Evolutionary conservation across 2,329 filamentous ascomycete genomes (phyloP), one percentile per base, ranked within the genome.

Genomic region (Fusarium veterinarium): DNA sequence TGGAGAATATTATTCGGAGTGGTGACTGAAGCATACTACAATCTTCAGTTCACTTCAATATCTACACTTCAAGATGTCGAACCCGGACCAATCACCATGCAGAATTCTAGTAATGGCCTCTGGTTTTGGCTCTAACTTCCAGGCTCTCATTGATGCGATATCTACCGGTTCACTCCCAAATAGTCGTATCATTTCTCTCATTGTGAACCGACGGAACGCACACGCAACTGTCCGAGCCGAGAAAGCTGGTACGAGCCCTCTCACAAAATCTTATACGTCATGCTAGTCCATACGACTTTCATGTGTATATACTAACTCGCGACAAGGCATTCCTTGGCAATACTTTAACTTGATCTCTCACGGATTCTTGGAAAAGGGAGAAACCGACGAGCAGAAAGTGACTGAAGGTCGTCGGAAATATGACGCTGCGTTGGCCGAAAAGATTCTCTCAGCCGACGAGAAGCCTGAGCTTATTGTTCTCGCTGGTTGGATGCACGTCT

Each of bases 401-500:
- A 76, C 83, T 20, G 86, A 88, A 45, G 91, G 90, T 3, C 89
- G 94, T 41, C 48, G 63, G n/a, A 71, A 97, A 64, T 97, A 96
- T 81, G 94, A 97, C 79, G 88, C 90, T 19, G 93, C 93, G 46
- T 85, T 97, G 70, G 93, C 93, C 0, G 81, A 87, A 45, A 86
- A 91, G 67, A 87, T 97, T 58, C 62, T 67, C 14, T 67, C 53
- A 38, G 31, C 57, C n/a, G 46, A 87, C 8, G 88, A 92, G 71
- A 82, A 82, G 64, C 94, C 94, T 0, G 89, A 95, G 60, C 82
- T 97, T 60, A 90, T 97, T 53, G 91, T 96, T 13, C 92, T 95
- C 74, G 91, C 93, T 7, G 94, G 95, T 5, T 97, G 93, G 88
- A 97, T 97, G 94, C 91, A 96, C 80, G 91, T 97, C 64, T 88